Evolutionary conservation across 208 protist species (phyloP).

Genomic region (Jaenimonas drosophilae): DNA sequence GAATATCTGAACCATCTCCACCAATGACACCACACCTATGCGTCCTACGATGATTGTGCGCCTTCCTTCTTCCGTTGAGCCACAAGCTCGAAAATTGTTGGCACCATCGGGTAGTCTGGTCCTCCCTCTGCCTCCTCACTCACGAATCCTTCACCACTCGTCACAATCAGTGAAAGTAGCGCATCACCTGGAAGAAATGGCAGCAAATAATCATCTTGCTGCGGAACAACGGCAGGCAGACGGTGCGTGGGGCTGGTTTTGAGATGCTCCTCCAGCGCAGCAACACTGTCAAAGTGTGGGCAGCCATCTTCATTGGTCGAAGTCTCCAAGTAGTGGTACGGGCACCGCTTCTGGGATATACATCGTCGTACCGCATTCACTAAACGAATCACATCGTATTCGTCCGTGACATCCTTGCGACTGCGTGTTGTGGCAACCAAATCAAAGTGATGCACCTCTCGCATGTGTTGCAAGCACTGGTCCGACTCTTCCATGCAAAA

Average conservation of each 20-base stretch:
- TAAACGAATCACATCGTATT: constrained; percentile 73
- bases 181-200: constrained; percentile 52
- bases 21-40: too few relatives aligned
- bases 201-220: constrained; percentile 34
- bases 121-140: constrained; percentile 25
- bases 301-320: constrained; percentile 13
- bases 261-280: constrained; percentile 40
- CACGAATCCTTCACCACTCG: constrained; percentile 33
- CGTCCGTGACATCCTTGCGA: constrained; percentile 33
- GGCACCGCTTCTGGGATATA: constrained; percentile 19
- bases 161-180: constrained; percentile 63
- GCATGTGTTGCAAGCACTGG: constrained; percentile 47
- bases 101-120: constrained; percentile 75
- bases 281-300: constrained; percentile 4
- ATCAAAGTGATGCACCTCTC: constrained; percentile 35
- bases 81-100: constrained; percentile 24
- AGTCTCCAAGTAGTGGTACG: constrained; percentile 11
- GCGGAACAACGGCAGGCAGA: constrained; percentile 27
- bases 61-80: background rate
- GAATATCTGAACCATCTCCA: too few relatives aligned
- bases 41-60: too few relatives aligned
- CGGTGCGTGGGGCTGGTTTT: constrained; percentile 17
- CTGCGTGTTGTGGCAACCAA: constrained; percentile 20
- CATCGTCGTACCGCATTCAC: constrained; percentile 58
- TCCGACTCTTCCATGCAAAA: constrained; percentile 36